A percentile compares a stretch with the other conserved stretches of the same genome.
Conservation (phyloP, 2,329 filamentous ascomycete species). For the Fusarium sp. region DNA sequence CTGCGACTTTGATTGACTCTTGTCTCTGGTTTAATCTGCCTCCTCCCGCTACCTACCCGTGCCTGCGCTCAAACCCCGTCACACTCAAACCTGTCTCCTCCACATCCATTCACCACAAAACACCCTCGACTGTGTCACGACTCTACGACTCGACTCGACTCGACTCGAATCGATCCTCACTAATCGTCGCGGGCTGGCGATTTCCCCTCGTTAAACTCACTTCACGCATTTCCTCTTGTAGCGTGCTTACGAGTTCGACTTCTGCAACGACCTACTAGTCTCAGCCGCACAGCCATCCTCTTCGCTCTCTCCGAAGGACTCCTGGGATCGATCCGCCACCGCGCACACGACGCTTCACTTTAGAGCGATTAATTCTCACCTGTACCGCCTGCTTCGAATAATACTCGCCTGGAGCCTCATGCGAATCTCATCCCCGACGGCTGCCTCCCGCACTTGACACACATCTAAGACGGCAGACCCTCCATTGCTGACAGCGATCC, state of each 20-base stretch:
- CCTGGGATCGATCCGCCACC: constrained; percentile 28
- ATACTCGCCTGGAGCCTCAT: constrained; percentile 15
- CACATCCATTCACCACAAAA: constrained; percentile 7
- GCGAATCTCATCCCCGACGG: constrained; percentile 28
- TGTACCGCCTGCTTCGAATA: constrained; percentile 1
- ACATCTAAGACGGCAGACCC: constrained; percentile 3
- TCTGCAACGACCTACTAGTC: constrained; percentile 13
- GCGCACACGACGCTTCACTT: constrained; percentile 12
- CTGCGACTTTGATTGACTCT: constrained; percentile 6
- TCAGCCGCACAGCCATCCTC: constrained; percentile 7
- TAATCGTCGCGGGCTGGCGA: constrained; percentile 46
- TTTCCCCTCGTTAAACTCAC: constrained; percentile 37
- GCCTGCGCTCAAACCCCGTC: constrained; percentile 8
- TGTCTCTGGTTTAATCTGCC: constrained; percentile 32
- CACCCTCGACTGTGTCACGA: constrained; percentile 25
- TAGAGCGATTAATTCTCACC: constrained; percentile 10
- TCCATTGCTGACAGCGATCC: constrained; percentile 9
- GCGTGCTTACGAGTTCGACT: constrained; percentile 19
- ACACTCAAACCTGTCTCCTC: constrained; percentile 20
- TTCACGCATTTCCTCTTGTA: constrained; percentile 21
- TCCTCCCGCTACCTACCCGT: constrained; percentile 31
- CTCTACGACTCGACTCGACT: constrained; percentile 33
- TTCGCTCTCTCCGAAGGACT: constrained; percentile 25
- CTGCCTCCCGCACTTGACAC: constrained; percentile 27
- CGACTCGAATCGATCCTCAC: background rate